Percentiles rank a stretch among this genome's conserved stretches.
These are phyloP conservation scores for Jatropha multifida DNA, from an alignment of 441 rosid species.

Conservation along the genomic window DNA sequence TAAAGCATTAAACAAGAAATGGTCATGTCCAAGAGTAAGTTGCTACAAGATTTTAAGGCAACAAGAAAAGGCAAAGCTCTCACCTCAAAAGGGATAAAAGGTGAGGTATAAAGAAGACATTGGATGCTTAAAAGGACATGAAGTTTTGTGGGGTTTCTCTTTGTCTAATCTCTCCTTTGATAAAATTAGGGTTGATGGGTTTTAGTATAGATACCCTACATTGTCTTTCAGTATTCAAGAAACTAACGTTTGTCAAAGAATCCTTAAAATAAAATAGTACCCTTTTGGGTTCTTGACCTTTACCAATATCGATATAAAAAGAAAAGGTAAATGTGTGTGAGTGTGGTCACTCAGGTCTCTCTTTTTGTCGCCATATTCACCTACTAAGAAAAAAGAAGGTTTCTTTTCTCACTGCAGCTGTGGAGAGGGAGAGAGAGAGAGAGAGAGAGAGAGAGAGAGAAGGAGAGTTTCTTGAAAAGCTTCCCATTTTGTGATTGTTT, in stretches of 20 bases:
- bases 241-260: conserved; percentile 66
- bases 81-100: conserved; percentile 53
- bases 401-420: conserved; percentile 23
- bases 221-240: conserved; percentile 54
- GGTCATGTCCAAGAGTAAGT: conserved; percentile 27
- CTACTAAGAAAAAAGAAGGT: conserved; percentile 26
- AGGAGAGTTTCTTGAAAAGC: conserved; percentile 1
- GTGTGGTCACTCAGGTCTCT: conserved; percentile 28
- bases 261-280: conserved; percentile 30
- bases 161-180: conserved; percentile 17
- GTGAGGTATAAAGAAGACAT: conserved; percentile 45
- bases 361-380: conserved; percentile 40
- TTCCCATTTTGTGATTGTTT: conserved; percentile 12
- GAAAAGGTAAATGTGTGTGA: conserved; percentile 7
- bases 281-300: conserved; percentile 25
- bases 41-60: conserved; percentile 24
- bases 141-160: conserved; percentile 40
- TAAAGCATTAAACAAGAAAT: conserved; percentile 25
- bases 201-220: conserved; percentile 29
- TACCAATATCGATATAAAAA: conserved; percentile 29
- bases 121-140: conserved; percentile 48
- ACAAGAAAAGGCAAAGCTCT: conserved; percentile 19
- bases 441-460: neutral
- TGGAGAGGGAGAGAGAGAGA: neutral
- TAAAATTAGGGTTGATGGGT: conserved; percentile 15